phyloP scores from a whole-genome alignment of 352 stramenopile species.

The Globisporangium canariense region DNA sequence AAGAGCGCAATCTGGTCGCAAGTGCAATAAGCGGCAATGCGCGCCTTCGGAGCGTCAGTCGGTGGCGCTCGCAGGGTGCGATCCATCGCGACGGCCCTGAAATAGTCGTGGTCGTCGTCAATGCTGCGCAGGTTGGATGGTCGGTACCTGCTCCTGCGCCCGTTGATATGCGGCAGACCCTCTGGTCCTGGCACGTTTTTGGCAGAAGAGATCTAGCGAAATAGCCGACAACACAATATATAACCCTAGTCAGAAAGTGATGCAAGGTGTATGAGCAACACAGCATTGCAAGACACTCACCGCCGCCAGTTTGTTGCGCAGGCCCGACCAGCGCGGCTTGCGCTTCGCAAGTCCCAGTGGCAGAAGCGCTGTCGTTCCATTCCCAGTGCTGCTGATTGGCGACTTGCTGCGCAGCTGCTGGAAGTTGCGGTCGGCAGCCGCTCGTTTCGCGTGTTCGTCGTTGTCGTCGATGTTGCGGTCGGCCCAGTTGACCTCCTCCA shows the following conservation, averaged over 20 bases:
- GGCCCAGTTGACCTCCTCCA: background rate
- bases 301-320: conserved; percentile 29
- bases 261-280: background rate
- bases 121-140: conserved; percentile 13
- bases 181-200: background rate
- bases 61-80: conserved; percentile 34
- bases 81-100: conserved; percentile 33
- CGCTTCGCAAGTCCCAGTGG: conserved; percentile 23
- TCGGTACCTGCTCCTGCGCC: conserved; percentile 19
- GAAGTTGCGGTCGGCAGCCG: conserved; percentile 11
- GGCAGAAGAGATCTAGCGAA: conserved; percentile 5
- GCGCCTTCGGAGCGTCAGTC: conserved; percentile 35
- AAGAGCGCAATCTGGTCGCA: conserved; percentile 71
- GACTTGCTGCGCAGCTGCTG: background rate
- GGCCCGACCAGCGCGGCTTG: conserved; percentile 35
- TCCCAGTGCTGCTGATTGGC: conserved; percentile 8
- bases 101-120: conserved; percentile 24
- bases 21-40: conserved; percentile 64
- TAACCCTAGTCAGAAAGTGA: background rate
- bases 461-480: background rate
- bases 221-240: background rate
- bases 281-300: conserved; percentile 14
- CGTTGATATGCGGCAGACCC: conserved; percentile 20
- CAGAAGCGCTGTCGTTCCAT: conserved; percentile 7
- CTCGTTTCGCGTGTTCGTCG: background rate